Evolutionary conservation across 495 filamentous ascomycete species (phyloP).

Genomic region (Annulohypoxylon nitens): DNA sequence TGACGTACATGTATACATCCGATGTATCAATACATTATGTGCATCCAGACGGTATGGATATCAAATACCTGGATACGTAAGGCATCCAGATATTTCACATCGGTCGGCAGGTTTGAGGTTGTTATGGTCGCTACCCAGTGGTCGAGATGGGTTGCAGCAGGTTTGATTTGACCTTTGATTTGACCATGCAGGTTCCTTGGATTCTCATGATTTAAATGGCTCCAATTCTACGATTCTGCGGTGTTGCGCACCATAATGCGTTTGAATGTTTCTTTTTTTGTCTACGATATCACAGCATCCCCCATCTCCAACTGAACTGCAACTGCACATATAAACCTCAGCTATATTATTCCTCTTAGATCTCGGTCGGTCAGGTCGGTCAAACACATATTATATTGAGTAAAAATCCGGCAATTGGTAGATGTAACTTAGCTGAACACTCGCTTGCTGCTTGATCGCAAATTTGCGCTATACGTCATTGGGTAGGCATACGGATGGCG

Average conservation of each 20-base stretch:
- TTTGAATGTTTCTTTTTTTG: constrained; percentile 28
- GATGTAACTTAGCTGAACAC: constrained; percentile 30
- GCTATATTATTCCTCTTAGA: constrained; percentile 9
- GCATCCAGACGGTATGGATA: too few species aligned
- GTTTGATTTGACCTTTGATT: constrained; percentile 1
- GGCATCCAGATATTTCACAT: constrained; percentile 5
- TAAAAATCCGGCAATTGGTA: constrained; percentile 22
- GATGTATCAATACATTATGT: too few species aligned
- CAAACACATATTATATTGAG: constrained; percentile 31
- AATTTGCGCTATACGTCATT: constrained; percentile 25
- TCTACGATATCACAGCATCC: constrained; percentile 8
- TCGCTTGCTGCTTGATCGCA: constrained; percentile 24
- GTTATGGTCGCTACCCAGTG: constrained; percentile 9
- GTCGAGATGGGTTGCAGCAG: background rate
- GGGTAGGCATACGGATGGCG: background rate
- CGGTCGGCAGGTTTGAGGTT: constrained; percentile 22
- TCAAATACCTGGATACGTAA: background rate
- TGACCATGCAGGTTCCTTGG: constrained; percentile 19
- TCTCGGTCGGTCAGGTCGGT: constrained; percentile 6
- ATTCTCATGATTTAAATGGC: background rate
- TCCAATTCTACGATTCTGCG: background rate
- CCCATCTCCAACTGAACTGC: constrained; percentile 20
- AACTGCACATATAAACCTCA: constrained; percentile 8
- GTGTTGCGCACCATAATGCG: constrained; percentile 11
- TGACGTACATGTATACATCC: constrained; percentile 10